These are phyloP conservation scores for Scheffersomyces stipitis DNA, from an alignment of 805 yeast species.

Conservation along the genomic window DNA sequence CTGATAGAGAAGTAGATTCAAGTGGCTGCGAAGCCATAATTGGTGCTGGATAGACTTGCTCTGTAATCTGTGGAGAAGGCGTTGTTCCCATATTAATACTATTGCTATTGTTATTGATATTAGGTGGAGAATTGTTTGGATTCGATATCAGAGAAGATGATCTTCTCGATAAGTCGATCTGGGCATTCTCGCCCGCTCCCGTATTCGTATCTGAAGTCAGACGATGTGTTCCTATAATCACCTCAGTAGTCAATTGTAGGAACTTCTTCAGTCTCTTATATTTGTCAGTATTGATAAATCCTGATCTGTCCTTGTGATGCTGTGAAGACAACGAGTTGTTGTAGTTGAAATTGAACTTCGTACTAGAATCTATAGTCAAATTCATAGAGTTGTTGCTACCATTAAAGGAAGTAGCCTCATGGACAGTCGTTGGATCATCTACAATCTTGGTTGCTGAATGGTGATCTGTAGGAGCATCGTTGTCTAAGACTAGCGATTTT, in stretches of 20 bases:
- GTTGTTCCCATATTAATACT: conserved; percentile 1
- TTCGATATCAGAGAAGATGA: conserved; percentile 2
- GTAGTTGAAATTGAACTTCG: conserved; percentile 25
- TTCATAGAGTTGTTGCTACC: not conserved
- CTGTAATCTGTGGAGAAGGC: conserved; percentile 2
- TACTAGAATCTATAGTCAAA: conserved; percentile 1
- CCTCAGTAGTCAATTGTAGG: conserved; percentile 76
- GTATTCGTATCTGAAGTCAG: conserved; percentile 19
- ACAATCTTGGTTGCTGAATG: not conserved
- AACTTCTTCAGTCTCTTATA: conserved; percentile 75
- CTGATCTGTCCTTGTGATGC: conserved; percentile 32
- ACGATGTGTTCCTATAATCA: conserved; percentile 77
- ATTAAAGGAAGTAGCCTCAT: not conserved
- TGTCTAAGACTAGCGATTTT: conserved; percentile 39
- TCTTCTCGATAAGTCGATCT: not conserved
- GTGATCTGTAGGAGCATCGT: conserved; percentile 7
- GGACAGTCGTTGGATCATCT: not conserved
- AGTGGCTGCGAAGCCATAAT: conserved; percentile 1
- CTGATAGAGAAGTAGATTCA: not conserved
- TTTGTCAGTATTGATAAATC: conserved; percentile 75
- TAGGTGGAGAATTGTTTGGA: conserved; percentile 1
- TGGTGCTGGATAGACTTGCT: not conserved
- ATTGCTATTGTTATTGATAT: not conserved
- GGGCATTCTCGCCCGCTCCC: not conserved
- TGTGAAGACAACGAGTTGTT: conserved; percentile 9